Base-by-base conservation (phyloP, 108 stramenopile genomes). In the Seminavis robusta region DNA sequence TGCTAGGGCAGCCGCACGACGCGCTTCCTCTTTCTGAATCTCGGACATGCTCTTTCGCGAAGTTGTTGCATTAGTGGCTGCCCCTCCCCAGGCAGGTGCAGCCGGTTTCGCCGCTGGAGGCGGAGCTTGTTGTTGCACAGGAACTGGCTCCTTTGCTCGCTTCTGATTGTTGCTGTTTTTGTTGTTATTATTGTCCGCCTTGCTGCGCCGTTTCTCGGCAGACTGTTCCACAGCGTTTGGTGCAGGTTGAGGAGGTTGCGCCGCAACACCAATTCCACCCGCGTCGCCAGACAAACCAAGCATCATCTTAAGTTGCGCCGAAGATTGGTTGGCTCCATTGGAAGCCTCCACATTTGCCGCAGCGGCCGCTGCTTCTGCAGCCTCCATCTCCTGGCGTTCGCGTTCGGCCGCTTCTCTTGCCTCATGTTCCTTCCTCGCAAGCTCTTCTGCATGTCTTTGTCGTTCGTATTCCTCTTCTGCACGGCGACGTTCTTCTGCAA, bases 21-120 rank as follows among this genome's bases (percentile, higher is more conserved):
- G 71, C 33, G 92, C 92, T 63, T 90, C 88, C 69, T 94, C 92
- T 52, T 86, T 71, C 51, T 90, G 92, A 52, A 94, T 94, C 56
- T 94, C 86, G 19, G 86, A 84, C 84, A 94, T 88, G 60, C 79
- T 76, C 53, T 90, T 88, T 39, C 61, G 73, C 9, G 52, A 23
- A 29, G 24, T 59, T 9, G 69, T 39, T 23, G 69, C 58, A 17
- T 63, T 51, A 15, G 52, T 56, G 8, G 67, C 52, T 5, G 67
- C 76, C 16, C 73, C 83, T 23, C 88, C 88, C 88, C 92, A 90
- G 21, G 86, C 86, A 41, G 90, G 74, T 54, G 74, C 66, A 17
- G 81, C 65, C 13, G 74, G 61, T 38, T 61, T 62, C 6, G 67
- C 31, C 8, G 78, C 51, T 16, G 67, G 30, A 1, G 72, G 70